Evolutionary conservation across 139 green algal genomes (phyloP).

Genomic region (Zygnema circumcarinatum): DNA sequence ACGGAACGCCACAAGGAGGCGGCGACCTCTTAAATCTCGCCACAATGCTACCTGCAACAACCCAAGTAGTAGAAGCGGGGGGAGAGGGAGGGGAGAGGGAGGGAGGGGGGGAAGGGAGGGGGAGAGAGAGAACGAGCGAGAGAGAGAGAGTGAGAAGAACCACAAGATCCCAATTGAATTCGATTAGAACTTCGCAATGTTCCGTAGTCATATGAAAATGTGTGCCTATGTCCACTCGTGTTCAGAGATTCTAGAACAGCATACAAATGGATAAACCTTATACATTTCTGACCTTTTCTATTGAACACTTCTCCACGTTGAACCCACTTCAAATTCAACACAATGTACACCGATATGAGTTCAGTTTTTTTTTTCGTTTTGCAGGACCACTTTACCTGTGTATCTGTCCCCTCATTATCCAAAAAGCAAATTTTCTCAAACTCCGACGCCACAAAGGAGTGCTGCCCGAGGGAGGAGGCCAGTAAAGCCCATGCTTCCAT

Average conservation of each 20-base stretch:
- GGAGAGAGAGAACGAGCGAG: not conserved
- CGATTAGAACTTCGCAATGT: too few species aligned
- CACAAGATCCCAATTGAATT: too few species aligned
- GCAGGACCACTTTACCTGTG: conserved; percentile 25
- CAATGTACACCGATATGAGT: too few species aligned
- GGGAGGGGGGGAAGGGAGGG: not conserved
- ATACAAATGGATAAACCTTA: too few species aligned
- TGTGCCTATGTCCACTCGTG: too few species aligned
- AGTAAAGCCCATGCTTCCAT: conserved; percentile 50
- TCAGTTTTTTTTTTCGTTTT: too few species aligned
- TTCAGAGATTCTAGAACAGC: too few species aligned
- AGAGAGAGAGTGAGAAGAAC: too few species aligned
- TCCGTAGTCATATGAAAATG: too few species aligned
- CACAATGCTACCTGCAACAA: conserved; percentile 42
- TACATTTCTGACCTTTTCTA: too few species aligned
- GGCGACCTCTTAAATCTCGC: conserved; percentile 13
- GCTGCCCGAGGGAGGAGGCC: conserved; percentile 22
- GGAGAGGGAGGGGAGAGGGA: not conserved
- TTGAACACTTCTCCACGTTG: too few species aligned
- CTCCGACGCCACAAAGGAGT: conserved; percentile 37
- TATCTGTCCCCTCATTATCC: conserved; percentile 26
- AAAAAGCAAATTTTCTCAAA: conserved; percentile 49
- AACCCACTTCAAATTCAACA: too few species aligned
- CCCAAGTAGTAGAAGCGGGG: not conserved
- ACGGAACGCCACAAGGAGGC: conserved; percentile 43